Base-by-base conservation (phyloP, 768 basidiomycete genomes). In the Lentinula aciculospora region DNA sequence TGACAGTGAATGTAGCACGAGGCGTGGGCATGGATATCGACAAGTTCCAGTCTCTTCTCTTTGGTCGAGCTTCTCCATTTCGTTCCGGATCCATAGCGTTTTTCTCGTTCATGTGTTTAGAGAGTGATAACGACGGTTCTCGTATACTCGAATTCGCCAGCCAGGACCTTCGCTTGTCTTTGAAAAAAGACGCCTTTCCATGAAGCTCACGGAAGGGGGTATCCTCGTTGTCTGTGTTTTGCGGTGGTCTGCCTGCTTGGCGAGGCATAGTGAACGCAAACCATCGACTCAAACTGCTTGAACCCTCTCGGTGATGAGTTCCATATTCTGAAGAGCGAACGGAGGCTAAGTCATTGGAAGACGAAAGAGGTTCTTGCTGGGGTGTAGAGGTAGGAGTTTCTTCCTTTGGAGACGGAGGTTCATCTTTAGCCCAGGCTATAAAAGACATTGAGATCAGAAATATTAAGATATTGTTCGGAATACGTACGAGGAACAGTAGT, bases 351-450 rank as follows among this genome's bases (percentile, higher is more conserved):
- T 84, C 85, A 34, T 79, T 80, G 15, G 78, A 75, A 13, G 76
- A 77, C 23, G 44, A 66, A 32, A 78, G 75, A 56, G 71, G 63
- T 36, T 66, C 64, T 44, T 68, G 71, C 58, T 66, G 63, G 21
- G 67, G 62, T 48, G 69, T 69, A 17, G 67, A 57, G 31, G 67
- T 59, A 17, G 67, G 65, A 4, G 65, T 62, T 29, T 75, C 76
- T 48, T 83, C 78, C 42, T 73, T 80, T 1, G 89, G 88, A 0
- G 89, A 90, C 3, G 88, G 88, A 3, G 89, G 89, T 66, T 93
- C 91, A 67, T 92, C 86, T 63, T 81, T 77, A 3, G 90, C 91
- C 90, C 90, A 93, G 49, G 91, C 90, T 93, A 61, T 29, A 51
- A 37, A 23, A 54, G 57, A 36, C 47, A 58, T 42, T 39, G 13